Conservation (phyloP, 202 grass and related monocot species). For the Sporobolus alterniflorus region DNA sequence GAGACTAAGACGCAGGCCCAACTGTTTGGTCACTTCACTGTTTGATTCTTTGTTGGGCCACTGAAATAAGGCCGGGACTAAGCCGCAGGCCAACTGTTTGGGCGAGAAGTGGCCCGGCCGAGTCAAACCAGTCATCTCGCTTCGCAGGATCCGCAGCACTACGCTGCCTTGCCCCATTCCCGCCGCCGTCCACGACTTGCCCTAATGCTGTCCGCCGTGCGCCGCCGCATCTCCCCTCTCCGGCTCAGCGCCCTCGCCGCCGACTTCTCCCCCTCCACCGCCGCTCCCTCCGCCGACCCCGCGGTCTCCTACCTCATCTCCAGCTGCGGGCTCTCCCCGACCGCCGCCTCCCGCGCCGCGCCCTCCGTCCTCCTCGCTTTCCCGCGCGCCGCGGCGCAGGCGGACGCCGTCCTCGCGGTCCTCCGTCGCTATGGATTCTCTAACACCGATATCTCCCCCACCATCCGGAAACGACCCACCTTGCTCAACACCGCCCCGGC, state of each 20-base stretch:
- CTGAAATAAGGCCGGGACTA: too few relatives aligned
- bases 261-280: neutral
- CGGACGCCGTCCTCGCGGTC: slow-evolving; percentile 26
- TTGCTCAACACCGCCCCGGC: neutral
- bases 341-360: slow-evolving; percentile 4
- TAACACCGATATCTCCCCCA: neutral
- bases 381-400: neutral
- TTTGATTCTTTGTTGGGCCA: too few relatives aligned
- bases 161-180: too few relatives aligned
- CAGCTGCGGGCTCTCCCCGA: slow-evolving; percentile 22
- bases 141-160: too few relatives aligned
- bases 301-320: slow-evolving; percentile 14
- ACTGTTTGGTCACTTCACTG: too few relatives aligned
- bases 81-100: too few relatives aligned
- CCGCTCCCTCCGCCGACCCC: neutral
- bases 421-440: slow-evolving; percentile 36
- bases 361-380: neutral
- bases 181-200: neutral
- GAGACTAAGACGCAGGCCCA: too few relatives aligned
- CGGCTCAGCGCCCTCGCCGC: neutral
- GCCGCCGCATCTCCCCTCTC: slow-evolving; percentile 2
- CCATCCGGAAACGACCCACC: neutral
- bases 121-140: too few relatives aligned
- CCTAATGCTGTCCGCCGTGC: slow-evolving; percentile 22
- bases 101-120: too few relatives aligned